phyloP scores from a whole-genome alignment of 345 rosid genomes.

The Garcia nutans region DNA sequence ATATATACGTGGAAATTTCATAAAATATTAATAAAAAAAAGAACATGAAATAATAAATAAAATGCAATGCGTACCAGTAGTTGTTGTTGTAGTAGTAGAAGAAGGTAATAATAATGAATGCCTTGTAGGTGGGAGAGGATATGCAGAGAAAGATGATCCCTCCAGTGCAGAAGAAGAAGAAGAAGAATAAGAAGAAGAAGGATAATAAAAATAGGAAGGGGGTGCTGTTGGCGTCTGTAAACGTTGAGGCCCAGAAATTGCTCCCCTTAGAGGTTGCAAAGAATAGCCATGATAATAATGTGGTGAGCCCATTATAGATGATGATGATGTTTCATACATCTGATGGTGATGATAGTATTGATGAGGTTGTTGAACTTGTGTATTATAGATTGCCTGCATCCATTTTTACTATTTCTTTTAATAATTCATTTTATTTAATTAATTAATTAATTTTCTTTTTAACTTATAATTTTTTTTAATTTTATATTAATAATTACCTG shows the following conservation, averaged over 20 bases:
- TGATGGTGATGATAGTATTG: slow-evolving; percentile 74
- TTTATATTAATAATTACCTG: slow-evolving; percentile 41
- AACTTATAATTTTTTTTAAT: too few relatives aligned
- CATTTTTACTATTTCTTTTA: background rate
- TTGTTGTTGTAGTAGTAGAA: slow-evolving; percentile 9
- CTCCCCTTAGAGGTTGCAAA: slow-evolving; percentile 56
- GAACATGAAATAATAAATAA: background rate
- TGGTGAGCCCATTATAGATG: slow-evolving; percentile 46
- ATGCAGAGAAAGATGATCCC: slow-evolving; percentile 42
- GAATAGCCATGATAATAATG: slow-evolving; percentile 63
- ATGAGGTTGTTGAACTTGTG: slow-evolving; percentile 65
- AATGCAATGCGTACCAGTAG: slow-evolving; percentile 49
- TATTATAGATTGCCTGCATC: slow-evolving; percentile 59
- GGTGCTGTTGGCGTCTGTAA: slow-evolving; percentile 27
- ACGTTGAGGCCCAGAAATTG: slow-evolving; percentile 41
- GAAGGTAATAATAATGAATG: slow-evolving; percentile 39
- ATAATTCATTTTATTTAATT: background rate
- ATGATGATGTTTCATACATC: slow-evolving; percentile 54
- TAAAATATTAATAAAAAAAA: background rate
- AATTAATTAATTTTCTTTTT: background rate
- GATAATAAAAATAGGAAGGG: slow-evolving; percentile 49
- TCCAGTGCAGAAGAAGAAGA: too few relatives aligned
- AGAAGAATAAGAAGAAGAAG: slow-evolving; percentile 32
- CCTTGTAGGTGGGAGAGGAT: slow-evolving; percentile 39
- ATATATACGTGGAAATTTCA: background rate